Evolutionary conservation across 192 early-diverging fungal genomes (phyloP), one percentile per base, ranked within the genome.

Genomic region (Paraglomus brasilianum): DNA sequence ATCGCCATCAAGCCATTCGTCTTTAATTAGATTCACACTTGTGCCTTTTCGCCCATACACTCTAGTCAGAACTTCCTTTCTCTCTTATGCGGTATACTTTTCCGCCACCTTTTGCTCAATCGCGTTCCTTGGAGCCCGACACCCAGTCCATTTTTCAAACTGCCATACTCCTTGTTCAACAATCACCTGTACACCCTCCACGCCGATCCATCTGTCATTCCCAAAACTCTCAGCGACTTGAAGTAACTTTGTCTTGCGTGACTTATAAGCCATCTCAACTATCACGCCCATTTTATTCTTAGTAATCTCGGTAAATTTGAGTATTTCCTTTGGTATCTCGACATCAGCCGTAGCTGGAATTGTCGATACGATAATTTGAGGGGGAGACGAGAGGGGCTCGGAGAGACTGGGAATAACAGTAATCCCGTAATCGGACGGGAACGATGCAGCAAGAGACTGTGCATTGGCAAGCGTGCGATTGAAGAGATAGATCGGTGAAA

Each of bases 241-340:
- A 24, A 99, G 62, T 52, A 97, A 79, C n/a, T 85, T 82, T 0
- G 97, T 99, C 56, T 88, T 80, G 8, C 88, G 76, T 46, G 97
- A 94, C 52, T 92, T 88, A 77, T 98, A 98, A 17, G 95, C 95
- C 92, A 98, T 88, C 58, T 99, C 97, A 22, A 95, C 82, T 2
- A 93, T 86, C 8, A 97, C 86, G 5, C 95, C 94, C 6, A 43
- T 72, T 17, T 72, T 78, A 70, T 64, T 78, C 15, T 64, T 73
- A 19, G 52, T 48, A 72, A 83, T 86, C 62, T 86, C 51, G 17
- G 45, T 44, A 45, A 30, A 43, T 14, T 51, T 61, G 76, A 80
- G 76, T 19, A 80, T 52, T 55, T 76, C 78, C 14, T 88, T 81
- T 45, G 85, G 88, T 67, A 83, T 57, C 36, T 67, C 78, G 40